phyloP scores from a whole-genome alignment of 768 basidiomycete species.

The Tulasnella calospora region DNA sequence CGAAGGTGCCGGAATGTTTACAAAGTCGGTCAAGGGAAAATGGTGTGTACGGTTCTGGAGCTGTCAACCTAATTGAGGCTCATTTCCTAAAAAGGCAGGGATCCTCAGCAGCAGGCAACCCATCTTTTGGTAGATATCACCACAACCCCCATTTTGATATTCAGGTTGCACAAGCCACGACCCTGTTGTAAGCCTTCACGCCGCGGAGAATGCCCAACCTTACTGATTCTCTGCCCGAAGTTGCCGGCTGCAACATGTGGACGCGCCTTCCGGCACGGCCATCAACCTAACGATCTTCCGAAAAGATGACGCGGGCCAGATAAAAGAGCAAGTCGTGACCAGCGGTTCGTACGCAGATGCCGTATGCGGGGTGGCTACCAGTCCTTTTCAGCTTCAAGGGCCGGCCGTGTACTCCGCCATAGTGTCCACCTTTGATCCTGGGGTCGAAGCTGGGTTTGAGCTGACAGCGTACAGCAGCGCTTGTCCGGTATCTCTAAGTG shows the following conservation, averaged over 20 bases:
- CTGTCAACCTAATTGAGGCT: background rate
- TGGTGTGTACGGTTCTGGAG: conserved; percentile 51
- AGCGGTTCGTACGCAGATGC: conserved; percentile 21
- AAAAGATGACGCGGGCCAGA: background rate
- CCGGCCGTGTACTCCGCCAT: conserved; percentile 15
- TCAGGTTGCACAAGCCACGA: conserved; percentile 35
- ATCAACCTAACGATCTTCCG: conserved; percentile 21
- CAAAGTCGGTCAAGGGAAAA: conserved; percentile 56
- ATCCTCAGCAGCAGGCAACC: conserved; percentile 61
- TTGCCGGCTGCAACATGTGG: conserved; percentile 17
- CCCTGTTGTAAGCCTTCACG: background rate
- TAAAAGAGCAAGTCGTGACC: background rate
- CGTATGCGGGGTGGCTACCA: conserved; percentile 19
- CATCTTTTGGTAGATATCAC: conserved; percentile 57
- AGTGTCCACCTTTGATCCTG: conserved; percentile 21
- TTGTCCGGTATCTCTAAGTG: conserved; percentile 8
- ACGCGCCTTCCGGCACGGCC: background rate
- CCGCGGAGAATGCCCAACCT: background rate
- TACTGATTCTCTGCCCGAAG: background rate
- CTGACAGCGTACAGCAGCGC: conserved; percentile 21
- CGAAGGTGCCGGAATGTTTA: conserved; percentile 91
- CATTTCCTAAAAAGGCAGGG: conserved; percentile 45
- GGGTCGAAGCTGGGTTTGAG: conserved; percentile 15
- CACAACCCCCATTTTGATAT: conserved; percentile 68
- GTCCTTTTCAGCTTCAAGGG: background rate